Base-by-base conservation (phyloP, 192 early-diverging fungal genomes). In the Mortierella antarctica region DNA sequence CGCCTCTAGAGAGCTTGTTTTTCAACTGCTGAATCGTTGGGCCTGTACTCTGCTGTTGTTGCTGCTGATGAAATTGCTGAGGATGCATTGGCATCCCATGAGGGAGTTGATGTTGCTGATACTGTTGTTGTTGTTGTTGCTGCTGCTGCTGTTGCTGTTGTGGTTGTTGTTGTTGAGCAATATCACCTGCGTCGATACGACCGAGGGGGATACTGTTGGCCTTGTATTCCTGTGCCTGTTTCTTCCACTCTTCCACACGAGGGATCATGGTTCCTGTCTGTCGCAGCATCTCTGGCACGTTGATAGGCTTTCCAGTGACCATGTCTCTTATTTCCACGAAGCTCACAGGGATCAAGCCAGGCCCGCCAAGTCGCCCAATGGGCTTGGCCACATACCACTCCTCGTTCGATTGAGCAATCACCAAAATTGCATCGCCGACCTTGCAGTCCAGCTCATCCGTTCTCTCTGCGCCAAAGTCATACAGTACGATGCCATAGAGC, bases 361-460 rank as follows among this genome's bases (percentile, higher is more conserved):
- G 90, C 7, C 87, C 88, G 18, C 88, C 88, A 6, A 88, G 76
- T 39, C 90, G 83, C 21, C 82, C 83, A 54, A 90, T 88, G 40
- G 91, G 91, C 74, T 91, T 92, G 39, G 89, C 93, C 39, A 94
- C 91, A 62, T 91, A 88, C 93, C 93, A 94, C 67, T 94, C 93
- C 11, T 86, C 85, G 49, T 91, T 92, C 48, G 91, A 92, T 60
- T 94, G 91, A 31, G 93, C 93, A 77, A 94, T 91, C 51, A 94
- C 86, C 42, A 93, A 83, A 65, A 94, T 88, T 8, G 90, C 86
- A 65, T 94, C 93, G 46, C 89, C 93, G 54, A 86, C 86, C 71
- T 86, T 86, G 48, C 90, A 89, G 23, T 92, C 84, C 9, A 93
- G 82, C 84, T 94, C 93, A 68, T 94, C 92, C 50, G 83, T 80